These are phyloP conservation scores for Paracorniculantispora psalliotae DNA, from an alignment of 2,329 filamentous ascomycete genomes.

Conservation along the genomic window DNA sequence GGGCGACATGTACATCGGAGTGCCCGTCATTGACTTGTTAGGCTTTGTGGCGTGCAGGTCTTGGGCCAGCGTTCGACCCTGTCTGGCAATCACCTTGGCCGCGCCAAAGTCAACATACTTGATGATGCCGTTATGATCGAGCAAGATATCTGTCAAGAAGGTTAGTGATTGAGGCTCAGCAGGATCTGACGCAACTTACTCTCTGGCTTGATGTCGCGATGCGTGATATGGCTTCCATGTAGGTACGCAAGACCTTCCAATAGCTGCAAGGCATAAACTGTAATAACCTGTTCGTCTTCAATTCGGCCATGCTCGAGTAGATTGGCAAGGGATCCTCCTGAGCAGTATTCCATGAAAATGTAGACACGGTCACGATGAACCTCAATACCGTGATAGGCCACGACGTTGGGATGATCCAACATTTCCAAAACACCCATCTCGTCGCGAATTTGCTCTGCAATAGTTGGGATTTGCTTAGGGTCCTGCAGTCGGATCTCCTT, in stretches of 20 bases:
- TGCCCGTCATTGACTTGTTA: conserved; percentile 93
- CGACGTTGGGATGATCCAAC: conserved; percentile 94
- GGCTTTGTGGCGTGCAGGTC: conserved; percentile 57
- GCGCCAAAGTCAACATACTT: conserved; percentile 99
- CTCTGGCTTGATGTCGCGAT: conserved; percentile 97
- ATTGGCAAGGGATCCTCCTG: conserved; percentile 83
- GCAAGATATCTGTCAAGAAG: conserved; percentile 66
- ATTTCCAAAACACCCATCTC: conserved; percentile 97
- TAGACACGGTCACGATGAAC: conserved; percentile 99
- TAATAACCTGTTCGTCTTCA: conserved; percentile 95
- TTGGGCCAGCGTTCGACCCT: conserved; percentile 75
- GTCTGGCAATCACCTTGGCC: conserved; percentile 91
- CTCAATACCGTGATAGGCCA: conserved; percentile 96
- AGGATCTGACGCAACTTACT: conserved; percentile 52
- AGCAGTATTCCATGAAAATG: conserved; percentile 99
- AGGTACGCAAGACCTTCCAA: conserved; percentile 91
- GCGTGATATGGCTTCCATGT: conserved; percentile 85
- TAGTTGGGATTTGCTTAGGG: conserved; percentile 89
- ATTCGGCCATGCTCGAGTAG: conserved; percentile 93
- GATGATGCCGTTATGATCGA: conserved; percentile 96
- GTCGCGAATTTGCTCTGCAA: conserved; percentile 89
- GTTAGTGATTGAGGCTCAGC: conserved; percentile 16
- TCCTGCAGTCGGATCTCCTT: conserved; percentile 98
- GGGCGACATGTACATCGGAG: conserved; percentile 99
- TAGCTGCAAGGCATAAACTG: conserved; percentile 92